Conservation (phyloP, 768 basidiomycete species). For the Mycena rebaudengoi region DNA sequence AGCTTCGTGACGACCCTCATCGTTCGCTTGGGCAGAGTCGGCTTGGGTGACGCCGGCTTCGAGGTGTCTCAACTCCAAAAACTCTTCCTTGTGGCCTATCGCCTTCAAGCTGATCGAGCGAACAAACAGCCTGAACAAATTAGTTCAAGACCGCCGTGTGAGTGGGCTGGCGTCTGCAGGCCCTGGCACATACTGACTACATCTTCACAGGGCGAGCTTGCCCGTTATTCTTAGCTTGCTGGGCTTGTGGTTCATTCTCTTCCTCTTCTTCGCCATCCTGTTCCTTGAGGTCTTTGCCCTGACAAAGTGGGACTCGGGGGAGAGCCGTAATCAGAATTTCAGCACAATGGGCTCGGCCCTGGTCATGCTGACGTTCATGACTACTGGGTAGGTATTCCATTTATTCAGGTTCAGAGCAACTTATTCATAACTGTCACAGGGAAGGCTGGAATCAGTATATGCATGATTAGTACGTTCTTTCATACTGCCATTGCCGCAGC, state of each 20-base stretch:
- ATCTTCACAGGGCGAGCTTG: conserved; percentile 75
- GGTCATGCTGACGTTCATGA: conserved; percentile 93
- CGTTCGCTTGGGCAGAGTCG: conserved; percentile 61
- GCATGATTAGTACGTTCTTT: conserved; percentile 85
- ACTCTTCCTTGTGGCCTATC: conserved; percentile 91
- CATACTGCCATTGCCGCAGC: neutral
- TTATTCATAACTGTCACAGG: conserved; percentile 48
- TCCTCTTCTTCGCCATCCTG: conserved; percentile 90
- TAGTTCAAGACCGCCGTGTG: conserved; percentile 97
- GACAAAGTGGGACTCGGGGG: conserved; percentile 83
- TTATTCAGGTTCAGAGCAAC: neutral
- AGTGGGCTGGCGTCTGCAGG: conserved; percentile 39
- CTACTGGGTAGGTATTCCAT: conserved; percentile 74
- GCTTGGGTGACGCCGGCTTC: conserved; percentile 59
- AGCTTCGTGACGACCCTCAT: conserved; percentile 85
- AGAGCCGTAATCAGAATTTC: conserved; percentile 79
- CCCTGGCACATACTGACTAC: conserved; percentile 11
- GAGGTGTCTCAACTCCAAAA: conserved; percentile 86
- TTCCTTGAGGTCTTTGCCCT: conserved; percentile 91
- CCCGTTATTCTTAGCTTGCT: conserved; percentile 88
- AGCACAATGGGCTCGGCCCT: conserved; percentile 79
- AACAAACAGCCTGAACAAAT: conserved; percentile 86
- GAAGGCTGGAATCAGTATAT: conserved; percentile 98
- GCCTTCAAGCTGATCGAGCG: conserved; percentile 94
- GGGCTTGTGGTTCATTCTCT: conserved; percentile 88